Percentiles rank a stretch among this genome's conserved stretches.
Conservation (phyloP, 2,329 filamentous ascomycete species). For the Cladosporium sp. region DNA sequence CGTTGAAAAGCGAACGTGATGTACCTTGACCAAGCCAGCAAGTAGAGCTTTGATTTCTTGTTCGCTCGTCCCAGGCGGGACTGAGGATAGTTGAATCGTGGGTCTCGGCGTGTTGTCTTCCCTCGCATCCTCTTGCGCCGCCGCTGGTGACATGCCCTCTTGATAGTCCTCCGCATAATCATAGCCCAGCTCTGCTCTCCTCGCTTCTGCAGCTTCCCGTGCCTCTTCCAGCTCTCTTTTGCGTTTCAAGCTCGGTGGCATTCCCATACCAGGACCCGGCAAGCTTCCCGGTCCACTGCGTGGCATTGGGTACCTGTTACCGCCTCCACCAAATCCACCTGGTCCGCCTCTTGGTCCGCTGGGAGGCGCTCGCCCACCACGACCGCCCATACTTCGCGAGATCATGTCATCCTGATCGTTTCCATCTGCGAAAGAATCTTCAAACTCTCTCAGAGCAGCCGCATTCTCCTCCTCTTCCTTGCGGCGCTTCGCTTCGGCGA, state of each 20-base stretch:
- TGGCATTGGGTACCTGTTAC: conserved; percentile 34
- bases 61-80: conserved; percentile 51
- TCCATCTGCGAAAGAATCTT: conserved; percentile 69
- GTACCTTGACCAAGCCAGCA: conserved; percentile 21
- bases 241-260: conserved; percentile 29
- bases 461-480: conserved; percentile 83
- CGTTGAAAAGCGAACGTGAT: conserved; percentile 23
- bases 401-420: conserved; percentile 34
- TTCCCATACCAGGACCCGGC: conserved; percentile 35
- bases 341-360: conserved; percentile 41
- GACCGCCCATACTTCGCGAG: conserved; percentile 13
- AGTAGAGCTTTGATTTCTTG: conserved; percentile 58
- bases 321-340: conserved; percentile 18
- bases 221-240: conserved; percentile 31
- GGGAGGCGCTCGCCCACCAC: conserved; percentile 15
- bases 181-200: conserved; percentile 21
- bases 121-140: conserved; percentile 33
- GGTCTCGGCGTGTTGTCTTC: conserved; percentile 44
- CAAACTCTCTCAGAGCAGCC: conserved; percentile 80
- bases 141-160: neutral
- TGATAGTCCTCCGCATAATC: neutral
- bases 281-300: conserved; percentile 49
- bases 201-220: conserved; percentile 27
- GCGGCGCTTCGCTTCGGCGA: conserved; percentile 81
- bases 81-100: conserved; percentile 50